These are phyloP conservation scores for Hsuehochloa calcarea DNA, from an alignment of 176 grass and related monocot species.

Conservation along the genomic window DNA sequence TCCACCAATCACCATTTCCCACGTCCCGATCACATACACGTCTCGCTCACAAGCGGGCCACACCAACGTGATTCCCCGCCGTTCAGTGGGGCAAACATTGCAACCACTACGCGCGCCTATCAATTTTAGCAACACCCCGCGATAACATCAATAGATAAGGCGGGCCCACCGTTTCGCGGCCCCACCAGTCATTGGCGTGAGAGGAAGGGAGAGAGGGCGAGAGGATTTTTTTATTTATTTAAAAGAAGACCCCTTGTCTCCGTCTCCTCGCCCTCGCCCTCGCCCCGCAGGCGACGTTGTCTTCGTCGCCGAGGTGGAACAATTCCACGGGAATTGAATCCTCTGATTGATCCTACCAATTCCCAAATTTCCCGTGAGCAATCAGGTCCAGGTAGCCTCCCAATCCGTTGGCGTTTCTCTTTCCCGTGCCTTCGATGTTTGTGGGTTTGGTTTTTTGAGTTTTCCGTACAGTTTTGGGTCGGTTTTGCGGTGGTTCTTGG, in stretches of 20 bases:
- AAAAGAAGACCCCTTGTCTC: background rate
- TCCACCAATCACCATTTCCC: background rate
- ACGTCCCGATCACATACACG: background rate
- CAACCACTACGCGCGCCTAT: background rate
- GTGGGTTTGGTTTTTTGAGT: background rate
- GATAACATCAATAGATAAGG: slow-evolving; percentile 36
- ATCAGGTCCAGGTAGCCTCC: slow-evolving; percentile 1
- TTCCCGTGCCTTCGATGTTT: background rate
- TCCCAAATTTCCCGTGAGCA: background rate
- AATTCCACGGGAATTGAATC: background rate
- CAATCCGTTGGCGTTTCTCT: background rate
- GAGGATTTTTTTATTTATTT: background rate
- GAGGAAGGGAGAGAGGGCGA: background rate
- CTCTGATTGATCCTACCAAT: background rate
- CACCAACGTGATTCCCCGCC: background rate
- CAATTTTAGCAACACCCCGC: slow-evolving; percentile 25
- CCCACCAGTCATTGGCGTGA: slow-evolving; percentile 26
- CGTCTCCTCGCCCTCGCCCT: slow-evolving; percentile 7
- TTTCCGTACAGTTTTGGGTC: background rate
- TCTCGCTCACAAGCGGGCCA: background rate
- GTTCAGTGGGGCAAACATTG: background rate
- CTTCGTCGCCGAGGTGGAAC: slow-evolving; percentile 21
- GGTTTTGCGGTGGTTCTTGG: background rate
- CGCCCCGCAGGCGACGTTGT: background rate
- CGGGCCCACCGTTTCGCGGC: background rate